These are phyloP conservation scores for Ascochyta lentis DNA, from an alignment of 2,329 filamentous ascomycete species.

Conservation along the genomic window DNA sequence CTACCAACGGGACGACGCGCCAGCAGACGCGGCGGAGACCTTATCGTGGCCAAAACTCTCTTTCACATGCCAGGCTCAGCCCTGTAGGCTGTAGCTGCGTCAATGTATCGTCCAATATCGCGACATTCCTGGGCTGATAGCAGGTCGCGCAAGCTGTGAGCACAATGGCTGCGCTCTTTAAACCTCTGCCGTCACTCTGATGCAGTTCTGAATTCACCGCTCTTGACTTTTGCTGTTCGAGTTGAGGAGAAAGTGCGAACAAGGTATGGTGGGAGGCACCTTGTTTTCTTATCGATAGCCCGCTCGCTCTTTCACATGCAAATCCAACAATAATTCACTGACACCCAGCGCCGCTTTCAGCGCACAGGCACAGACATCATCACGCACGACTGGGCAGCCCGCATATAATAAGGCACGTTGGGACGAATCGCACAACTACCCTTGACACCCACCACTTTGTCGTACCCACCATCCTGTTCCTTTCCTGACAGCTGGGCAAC, in stretches of 20 bases:
- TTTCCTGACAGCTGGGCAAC: conserved; percentile 13
- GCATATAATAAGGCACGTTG: conserved; percentile 36
- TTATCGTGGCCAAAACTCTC: conserved; percentile 27
- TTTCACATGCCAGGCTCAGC: conserved; percentile 35
- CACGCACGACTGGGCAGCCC: conserved; percentile 21
- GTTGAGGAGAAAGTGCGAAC: background rate
- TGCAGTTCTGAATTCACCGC: background rate
- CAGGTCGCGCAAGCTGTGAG: background rate
- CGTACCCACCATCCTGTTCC: conserved; percentile 13
- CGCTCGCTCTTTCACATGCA: conserved; percentile 32
- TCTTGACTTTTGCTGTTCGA: background rate
- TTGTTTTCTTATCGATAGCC: conserved; percentile 28
- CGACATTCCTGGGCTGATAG: conserved; percentile 18
- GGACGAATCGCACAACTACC: conserved; percentile 13
- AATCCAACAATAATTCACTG: conserved; percentile 19
- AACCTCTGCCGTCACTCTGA: conserved; percentile 10
- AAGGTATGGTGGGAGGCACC: background rate
- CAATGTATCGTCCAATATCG: conserved; percentile 26
- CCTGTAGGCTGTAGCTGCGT: conserved; percentile 20
- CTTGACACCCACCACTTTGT: conserved; percentile 22
- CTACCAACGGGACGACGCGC: conserved; percentile 19
- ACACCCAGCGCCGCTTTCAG: conserved; percentile 34
- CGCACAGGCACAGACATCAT: conserved; percentile 29
- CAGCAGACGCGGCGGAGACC: conserved; percentile 19
- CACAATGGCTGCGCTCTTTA: conserved; percentile 1